These are phyloP conservation scores for Fusarium phyllophilum DNA, from an alignment of 2,329 filamentous ascomycete species.

Conservation along the genomic window DNA sequence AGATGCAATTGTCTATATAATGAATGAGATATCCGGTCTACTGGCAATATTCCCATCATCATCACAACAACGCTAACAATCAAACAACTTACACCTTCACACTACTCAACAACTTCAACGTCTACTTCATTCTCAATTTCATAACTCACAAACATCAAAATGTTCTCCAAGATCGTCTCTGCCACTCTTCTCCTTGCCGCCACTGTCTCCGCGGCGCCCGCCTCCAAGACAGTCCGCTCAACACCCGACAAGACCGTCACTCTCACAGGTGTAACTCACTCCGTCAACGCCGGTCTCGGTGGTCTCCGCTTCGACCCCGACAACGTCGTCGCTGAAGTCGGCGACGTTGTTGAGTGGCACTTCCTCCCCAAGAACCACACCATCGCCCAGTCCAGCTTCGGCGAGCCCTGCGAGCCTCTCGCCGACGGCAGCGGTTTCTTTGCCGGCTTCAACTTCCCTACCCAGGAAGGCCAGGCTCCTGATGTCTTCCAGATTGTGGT, in stretches of 20 bases:
- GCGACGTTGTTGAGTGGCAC: conserved; percentile 65
- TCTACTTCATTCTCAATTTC: neutral
- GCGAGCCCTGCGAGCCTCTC: conserved; percentile 54
- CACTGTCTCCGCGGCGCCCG: conserved; percentile 47
- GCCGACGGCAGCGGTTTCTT: conserved; percentile 54
- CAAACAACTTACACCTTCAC: neutral
- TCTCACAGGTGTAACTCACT: conserved; percentile 56
- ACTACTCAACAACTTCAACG: neutral
- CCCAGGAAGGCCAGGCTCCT: conserved; percentile 47
- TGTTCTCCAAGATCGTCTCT: conserved; percentile 48
- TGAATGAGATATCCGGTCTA: conserved; percentile 7
- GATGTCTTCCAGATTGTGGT: conserved; percentile 58
- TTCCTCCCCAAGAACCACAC: conserved; percentile 64
- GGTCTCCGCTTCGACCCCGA: conserved; percentile 62
- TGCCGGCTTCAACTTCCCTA: conserved; percentile 57
- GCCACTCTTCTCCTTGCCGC: conserved; percentile 45
- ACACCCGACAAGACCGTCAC: conserved; percentile 47
- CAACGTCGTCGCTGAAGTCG: conserved; percentile 58
- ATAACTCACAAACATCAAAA: conserved; percentile 33
- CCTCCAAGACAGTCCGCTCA: conserved; percentile 43
- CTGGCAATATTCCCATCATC: conserved; percentile 25
- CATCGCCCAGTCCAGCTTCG: conserved; percentile 57
- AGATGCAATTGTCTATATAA: conserved; percentile 35
- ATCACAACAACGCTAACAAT: conserved; percentile 16
- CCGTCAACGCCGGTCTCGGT: conserved; percentile 56